Base-by-base conservation (phyloP, 768 basidiomycete genomes). In the Amanita brunnescens region DNA sequence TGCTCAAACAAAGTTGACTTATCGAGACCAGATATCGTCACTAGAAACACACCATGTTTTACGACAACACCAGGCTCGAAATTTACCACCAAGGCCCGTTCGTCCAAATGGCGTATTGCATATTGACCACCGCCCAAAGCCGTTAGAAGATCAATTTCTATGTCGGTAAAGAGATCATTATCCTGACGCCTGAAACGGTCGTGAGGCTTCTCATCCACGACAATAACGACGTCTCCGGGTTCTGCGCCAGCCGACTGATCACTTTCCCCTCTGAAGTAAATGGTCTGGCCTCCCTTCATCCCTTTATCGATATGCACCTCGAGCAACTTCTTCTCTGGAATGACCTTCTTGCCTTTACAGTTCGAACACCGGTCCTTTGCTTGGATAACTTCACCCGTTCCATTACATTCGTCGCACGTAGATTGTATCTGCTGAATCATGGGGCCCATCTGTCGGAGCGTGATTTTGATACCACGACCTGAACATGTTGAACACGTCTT, bases 371-470 rank as follows among this genome's bases (percentile, higher is more conserved):
- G 79, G 74, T 98, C 92, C 67, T 93, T 97, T 51, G 71, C 63
- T 66, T 91, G 93, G 75, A 99, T 96, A 59, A 93, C 76, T 69
- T 99, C 95, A 58, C 96, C 96, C n/a, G 83, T 79, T 13, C 91
- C 96, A 46, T 76, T 79, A 67, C 96, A 99, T 13, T 97, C 96
- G 64, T 86, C 83, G 73, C 96, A 99, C 40, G 83, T 77, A 49
- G 91, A 89, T 66, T 98, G 96, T 59, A 98, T 90, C 70, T 99
- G 95, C 69, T 99, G 96, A 60, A 99, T 91, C 96, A 99, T 99
- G 4, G 96, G 96, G 23, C 96, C 96, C 82, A 99, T 89, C 67
- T 98, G 96, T 55, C 96, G 88, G 55, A 98, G 72, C 47, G 87
- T 91, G 62, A 97, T 69, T 65, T 85, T 89, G 73, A 94, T 71